Conservation (phyloP, 192 early-diverging fungal genomes). For the Mortierella alpina region DNA sequence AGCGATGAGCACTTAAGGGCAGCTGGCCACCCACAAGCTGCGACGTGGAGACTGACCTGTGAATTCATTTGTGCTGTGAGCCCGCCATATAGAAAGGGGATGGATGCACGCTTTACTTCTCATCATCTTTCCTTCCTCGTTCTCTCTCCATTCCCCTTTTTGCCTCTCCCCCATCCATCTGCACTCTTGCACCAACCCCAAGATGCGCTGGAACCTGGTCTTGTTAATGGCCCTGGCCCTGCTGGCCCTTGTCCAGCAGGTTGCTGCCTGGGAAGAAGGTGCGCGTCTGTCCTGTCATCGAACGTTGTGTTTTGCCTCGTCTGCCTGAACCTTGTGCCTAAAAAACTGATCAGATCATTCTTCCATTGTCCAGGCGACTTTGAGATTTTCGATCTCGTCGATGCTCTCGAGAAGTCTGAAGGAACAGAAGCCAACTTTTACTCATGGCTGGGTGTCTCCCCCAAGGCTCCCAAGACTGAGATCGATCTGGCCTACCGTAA, state of each 20-base stretch:
- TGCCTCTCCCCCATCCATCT: background rate
- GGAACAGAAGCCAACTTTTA: constrained; percentile 72
- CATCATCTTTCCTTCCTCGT: background rate
- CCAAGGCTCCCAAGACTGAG: constrained; percentile 63
- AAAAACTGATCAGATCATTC: constrained; percentile 12
- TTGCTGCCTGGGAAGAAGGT: constrained; percentile 55
- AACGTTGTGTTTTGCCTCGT: background rate
- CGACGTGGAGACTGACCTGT: background rate
- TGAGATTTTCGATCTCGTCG: constrained; percentile 87
- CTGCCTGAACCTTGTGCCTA: background rate
- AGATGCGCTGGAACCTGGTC: constrained; percentile 48
- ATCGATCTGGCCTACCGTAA: constrained; percentile 77
- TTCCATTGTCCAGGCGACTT: constrained; percentile 68
- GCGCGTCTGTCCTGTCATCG: background rate
- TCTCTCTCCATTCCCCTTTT: background rate
- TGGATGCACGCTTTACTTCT: background rate
- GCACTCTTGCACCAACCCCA: constrained; percentile 1
- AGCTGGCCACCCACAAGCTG: no score
- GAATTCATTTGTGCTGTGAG: background rate
- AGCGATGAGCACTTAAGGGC: no score
- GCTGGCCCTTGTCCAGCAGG: constrained; percentile 35
- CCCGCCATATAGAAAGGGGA: background rate
- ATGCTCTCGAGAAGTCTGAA: constrained; percentile 73
- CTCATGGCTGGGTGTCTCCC: constrained; percentile 66
- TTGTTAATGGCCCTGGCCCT: constrained; percentile 50